Percentiles rank a stretch among this genome's conserved stretches.
These are phyloP conservation scores for Lippia alba DNA, from an alignment of 305 asterid genomes.

Conservation along the genomic window DNA sequence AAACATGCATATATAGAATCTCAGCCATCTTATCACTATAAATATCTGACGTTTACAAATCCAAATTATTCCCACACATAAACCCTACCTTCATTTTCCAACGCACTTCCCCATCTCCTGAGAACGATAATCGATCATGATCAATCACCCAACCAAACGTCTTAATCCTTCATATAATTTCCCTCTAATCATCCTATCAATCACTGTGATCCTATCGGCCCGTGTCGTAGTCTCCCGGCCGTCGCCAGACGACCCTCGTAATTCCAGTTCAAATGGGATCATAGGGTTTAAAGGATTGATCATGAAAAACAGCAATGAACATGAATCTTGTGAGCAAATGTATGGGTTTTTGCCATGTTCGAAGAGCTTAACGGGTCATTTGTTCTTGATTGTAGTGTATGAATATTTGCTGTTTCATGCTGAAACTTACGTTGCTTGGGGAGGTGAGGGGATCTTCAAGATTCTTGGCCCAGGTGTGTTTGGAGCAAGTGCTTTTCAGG, in stretches of 20 bases:
- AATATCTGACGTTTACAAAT: too few relatives aligned
- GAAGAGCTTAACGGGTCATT: conserved; percentile 45
- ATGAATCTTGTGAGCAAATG: conserved; percentile 50
- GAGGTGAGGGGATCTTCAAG: conserved; percentile 60
- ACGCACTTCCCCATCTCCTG: too few relatives aligned
- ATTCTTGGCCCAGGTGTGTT: conserved; percentile 64
- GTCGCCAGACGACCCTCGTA: background rate
- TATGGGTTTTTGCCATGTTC: conserved; percentile 66
- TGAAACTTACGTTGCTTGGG: conserved; percentile 54
- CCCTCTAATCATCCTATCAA: too few relatives aligned
- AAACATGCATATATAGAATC: too few relatives aligned
- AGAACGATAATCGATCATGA: too few relatives aligned
- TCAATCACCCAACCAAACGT: too few relatives aligned
- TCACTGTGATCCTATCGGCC: background rate
- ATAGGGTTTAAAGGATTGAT: conserved; percentile 23
- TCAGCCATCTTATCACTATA: too few relatives aligned
- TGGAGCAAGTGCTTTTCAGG: conserved; percentile 63
- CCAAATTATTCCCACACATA: too few relatives aligned
- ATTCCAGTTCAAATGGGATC: background rate
- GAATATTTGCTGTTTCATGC: conserved; percentile 53
- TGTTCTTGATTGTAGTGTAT: conserved; percentile 54
- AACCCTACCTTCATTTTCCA: too few relatives aligned
- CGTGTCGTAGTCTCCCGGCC: background rate
- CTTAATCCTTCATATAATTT: too few relatives aligned
- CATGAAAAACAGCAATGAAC: background rate